These are phyloP conservation scores for Cladophialophora exuberans DNA, from an alignment of 2,329 filamentous ascomycete genomes.

Conservation along the genomic window DNA sequence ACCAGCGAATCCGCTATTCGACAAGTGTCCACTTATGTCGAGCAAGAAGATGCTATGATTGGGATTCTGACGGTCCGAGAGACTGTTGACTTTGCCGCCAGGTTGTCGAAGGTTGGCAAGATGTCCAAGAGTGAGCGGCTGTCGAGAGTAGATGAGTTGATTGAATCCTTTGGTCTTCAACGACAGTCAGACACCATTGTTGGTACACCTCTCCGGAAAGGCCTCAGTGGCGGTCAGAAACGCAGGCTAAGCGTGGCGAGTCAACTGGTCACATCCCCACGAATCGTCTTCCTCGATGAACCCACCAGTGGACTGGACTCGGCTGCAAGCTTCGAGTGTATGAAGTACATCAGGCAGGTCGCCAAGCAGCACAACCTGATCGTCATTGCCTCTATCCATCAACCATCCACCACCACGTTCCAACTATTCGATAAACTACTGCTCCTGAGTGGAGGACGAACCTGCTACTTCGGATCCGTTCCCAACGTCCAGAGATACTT, in stretches of 20 bases:
- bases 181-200: slow-evolving; percentile 72
- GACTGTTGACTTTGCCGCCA: slow-evolving; percentile 76
- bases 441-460: slow-evolving; percentile 70
- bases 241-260: slow-evolving; percentile 77
- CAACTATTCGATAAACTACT: slow-evolving; percentile 79
- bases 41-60: slow-evolving; percentile 84
- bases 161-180: slow-evolving; percentile 73
- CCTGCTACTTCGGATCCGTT: slow-evolving; percentile 73
- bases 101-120: slow-evolving; percentile 61
- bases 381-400: slow-evolving; percentile 81
- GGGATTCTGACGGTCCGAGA: slow-evolving; percentile 79
- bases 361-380: slow-evolving; percentile 65
- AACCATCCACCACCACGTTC: slow-evolving; percentile 79
- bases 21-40: slow-evolving; percentile 74
- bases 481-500: slow-evolving; percentile 66
- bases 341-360: slow-evolving; percentile 70
- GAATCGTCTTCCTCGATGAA: slow-evolving; percentile 81
- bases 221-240: slow-evolving; percentile 85
- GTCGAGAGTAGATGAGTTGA: slow-evolving; percentile 65
- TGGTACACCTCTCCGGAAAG: slow-evolving; percentile 80
- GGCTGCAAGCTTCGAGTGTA: slow-evolving; percentile 73
- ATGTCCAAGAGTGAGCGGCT: slow-evolving; percentile 62
- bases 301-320: slow-evolving; percentile 84
- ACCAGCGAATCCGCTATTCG: slow-evolving; percentile 62
- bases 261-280: slow-evolving; percentile 78